Evolutionary conservation across 805 yeast species (phyloP).

Genomic region (Ogataea neopini): DNA sequence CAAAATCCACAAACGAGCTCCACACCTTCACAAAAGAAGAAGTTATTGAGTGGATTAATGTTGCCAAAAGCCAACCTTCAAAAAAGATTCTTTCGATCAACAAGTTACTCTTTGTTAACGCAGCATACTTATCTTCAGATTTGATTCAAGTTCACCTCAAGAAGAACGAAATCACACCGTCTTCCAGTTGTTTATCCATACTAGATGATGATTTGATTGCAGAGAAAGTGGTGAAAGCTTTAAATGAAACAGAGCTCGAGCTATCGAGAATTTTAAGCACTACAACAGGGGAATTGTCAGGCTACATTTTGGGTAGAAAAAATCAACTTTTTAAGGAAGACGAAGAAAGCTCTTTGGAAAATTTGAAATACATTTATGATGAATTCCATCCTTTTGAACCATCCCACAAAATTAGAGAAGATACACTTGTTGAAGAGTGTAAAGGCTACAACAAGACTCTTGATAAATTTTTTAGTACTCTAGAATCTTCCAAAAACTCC

Average conservation of each 20-base stretch:
- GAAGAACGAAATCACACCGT: slow-evolving; percentile 44
- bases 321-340: slow-evolving; percentile 51
- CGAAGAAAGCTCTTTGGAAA: slow-evolving; percentile 37
- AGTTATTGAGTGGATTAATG: slow-evolving; percentile 43
- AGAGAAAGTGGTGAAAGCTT: slow-evolving; percentile 39
- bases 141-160: slow-evolving; percentile 61
- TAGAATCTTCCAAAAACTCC: slow-evolving; percentile 79
- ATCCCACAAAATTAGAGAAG: slow-evolving; percentile 29
- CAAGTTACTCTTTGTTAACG: slow-evolving; percentile 65
- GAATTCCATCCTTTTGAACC: slow-evolving; percentile 60
- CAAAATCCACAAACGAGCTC: slow-evolving; percentile 1
- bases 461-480: slow-evolving; percentile 80
- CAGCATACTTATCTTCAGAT: slow-evolving; percentile 78
- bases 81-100: slow-evolving; percentile 60
- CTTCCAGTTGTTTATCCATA: slow-evolving; percentile 35
- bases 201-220: slow-evolving; percentile 31
- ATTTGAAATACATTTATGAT: slow-evolving; percentile 45
- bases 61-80: slow-evolving; percentile 37
- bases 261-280: slow-evolving; percentile 40
- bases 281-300: slow-evolving; percentile 42
- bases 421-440: slow-evolving; percentile 43
- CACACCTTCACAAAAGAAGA: slow-evolving; percentile 33
- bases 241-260: slow-evolving; percentile 48
- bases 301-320: slow-evolving; percentile 63
- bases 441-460: slow-evolving; percentile 78